These are phyloP conservation scores for Umbilicaria muhlenbergii DNA, from an alignment of 495 filamentous ascomycete genomes.

Conservation along the genomic window DNA sequence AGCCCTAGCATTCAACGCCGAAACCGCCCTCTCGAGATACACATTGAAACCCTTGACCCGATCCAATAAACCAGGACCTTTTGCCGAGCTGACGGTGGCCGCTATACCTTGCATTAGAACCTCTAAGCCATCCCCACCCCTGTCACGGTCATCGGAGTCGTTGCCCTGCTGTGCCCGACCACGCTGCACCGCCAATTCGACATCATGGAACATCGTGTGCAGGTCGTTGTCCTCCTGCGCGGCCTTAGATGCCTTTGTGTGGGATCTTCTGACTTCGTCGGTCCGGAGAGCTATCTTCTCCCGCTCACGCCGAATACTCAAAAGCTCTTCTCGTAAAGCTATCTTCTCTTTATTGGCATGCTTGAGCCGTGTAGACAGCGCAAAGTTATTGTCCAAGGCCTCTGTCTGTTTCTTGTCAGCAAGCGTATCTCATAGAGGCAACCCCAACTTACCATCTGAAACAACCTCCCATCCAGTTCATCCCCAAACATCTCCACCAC, in stretches of 20 bases:
- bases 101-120: slow-evolving; percentile 27
- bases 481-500: slow-evolving; percentile 51
- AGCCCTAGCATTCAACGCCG: slow-evolving; percentile 13
- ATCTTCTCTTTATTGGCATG: slow-evolving; percentile 49
- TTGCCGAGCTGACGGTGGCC: slow-evolving; percentile 25
- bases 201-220: slow-evolving; percentile 29
- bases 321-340: slow-evolving; percentile 45
- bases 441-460: slow-evolving; percentile 19
- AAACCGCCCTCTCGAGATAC: slow-evolving; percentile 24
- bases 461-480: slow-evolving; percentile 42
- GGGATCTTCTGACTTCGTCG: slow-evolving; percentile 49
- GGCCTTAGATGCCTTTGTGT: slow-evolving; percentile 26
- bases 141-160: slow-evolving; percentile 2
- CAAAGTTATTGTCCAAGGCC: slow-evolving; percentile 47
- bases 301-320: slow-evolving; percentile 45
- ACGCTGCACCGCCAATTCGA: slow-evolving; percentile 31
- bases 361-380: slow-evolving; percentile 44
- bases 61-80: slow-evolving; percentile 25
- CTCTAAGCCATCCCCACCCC: slow-evolving; percentile 19
- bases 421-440: too few relatives aligned
- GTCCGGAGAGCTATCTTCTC: slow-evolving; percentile 51
- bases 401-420: slow-evolving; percentile 16
- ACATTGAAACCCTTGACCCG: slow-evolving; percentile 30
- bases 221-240: slow-evolving; percentile 24
- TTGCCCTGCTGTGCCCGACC: slow-evolving; percentile 17